Evolutionary conservation across 2,329 filamentous ascomycete species (phyloP), one percentile per base, ranked within the genome.

Genomic region (Stachybotrys echinatus): DNA sequence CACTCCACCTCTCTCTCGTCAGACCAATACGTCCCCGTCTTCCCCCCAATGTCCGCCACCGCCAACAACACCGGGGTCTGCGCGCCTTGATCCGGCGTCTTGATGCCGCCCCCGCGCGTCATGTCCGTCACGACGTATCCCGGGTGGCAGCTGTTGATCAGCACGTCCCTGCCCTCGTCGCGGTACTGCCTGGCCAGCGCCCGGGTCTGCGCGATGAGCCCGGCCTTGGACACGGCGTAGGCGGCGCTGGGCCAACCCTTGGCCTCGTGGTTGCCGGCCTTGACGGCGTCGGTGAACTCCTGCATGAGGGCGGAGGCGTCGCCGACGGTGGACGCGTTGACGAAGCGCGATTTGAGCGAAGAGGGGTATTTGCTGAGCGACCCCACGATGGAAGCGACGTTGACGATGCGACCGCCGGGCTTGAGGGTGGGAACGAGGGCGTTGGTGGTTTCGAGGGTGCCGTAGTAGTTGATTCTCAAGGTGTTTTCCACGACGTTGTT

Each of bases 241-340:
- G 44, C 44, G 7, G 44, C 44, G 19, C 44, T 46, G 23, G 44
- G 44, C 44, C 44, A 46, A n/a, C 44, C 44, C 19, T 46, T 38
- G 18, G 34, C 3, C 20, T 46, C 44, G 19, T 46, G 44, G 6
- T 18, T 7, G 10, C 44, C 44, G 8, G 14, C 23, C 20, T 46
- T 12, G 3, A 46, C 44, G 7, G 44, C 44, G n/a, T 23, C 12
- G 27, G 44, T 37, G 19, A 46, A 46, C 17, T 46, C 44, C 10
- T 46, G 23, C 44, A 46, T 46, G 19, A 46, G 44, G 10, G 23
- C 20, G 2, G 23, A 34, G 23, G 23, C 44, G 20, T 46, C 44
- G 4, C 37, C 44, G 17, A 46, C 27, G n/a, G n/a, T n/a, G 3
- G 27, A 17, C 19, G 44, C 44, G n/a, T 46, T 37, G 23, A 46